Evolutionary conservation across 768 basidiomycete genomes (phyloP), one percentile per base, ranked within the genome.

Genomic region (Agrocybe chaxingu): DNA sequence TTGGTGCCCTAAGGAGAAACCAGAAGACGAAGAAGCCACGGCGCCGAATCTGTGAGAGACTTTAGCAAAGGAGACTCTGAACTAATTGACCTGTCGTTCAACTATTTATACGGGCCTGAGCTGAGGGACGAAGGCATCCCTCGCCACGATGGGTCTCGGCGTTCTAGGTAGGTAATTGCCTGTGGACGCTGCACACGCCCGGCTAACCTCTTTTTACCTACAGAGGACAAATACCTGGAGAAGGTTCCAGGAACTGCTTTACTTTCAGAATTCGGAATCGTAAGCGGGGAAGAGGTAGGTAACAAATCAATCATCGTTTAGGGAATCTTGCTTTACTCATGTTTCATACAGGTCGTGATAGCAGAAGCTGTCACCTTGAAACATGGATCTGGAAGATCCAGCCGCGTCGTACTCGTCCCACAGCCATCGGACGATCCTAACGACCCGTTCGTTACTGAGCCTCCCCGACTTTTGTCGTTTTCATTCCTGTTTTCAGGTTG

Each of bases 351-450:
- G 69, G 61, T 70, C 51, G 54, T 50, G 5, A 68, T 72, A 36
- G 57, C 68, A 50, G 69, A 62, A 46, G 70, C 69, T 8, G 53
- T 51, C 18, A 47, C 49, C 38, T 53, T 75, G 30, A 75, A 75
- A 54, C 62, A 66, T 35, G 71, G 71, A 11, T 66, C 62, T 0
- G 73, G 72, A 24, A 61, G 65, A 38, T 55, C 71, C 50, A 57
- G 66, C 10, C 71, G 74, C 57, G 60, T 74, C 13, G 57, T 74
- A 8, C 68, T 76, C 12, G 61, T 74, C 13, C 74, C 74, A 8
- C 74, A 76, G 58, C 74, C 73, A 3, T 72, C 74, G 3, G 70
- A 74, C 31, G 71, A 74, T 50, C 73, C 70, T 3, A 64, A 62
- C 47, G 74, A 76, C 51, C 73, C 73, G 72, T 72, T 42, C 35